Percentiles rank a stretch among this genome's conserved stretches.
phyloP scores from a whole-genome alignment of 441 rosid genomes.

The Heliophila coronopifolia region DNA sequence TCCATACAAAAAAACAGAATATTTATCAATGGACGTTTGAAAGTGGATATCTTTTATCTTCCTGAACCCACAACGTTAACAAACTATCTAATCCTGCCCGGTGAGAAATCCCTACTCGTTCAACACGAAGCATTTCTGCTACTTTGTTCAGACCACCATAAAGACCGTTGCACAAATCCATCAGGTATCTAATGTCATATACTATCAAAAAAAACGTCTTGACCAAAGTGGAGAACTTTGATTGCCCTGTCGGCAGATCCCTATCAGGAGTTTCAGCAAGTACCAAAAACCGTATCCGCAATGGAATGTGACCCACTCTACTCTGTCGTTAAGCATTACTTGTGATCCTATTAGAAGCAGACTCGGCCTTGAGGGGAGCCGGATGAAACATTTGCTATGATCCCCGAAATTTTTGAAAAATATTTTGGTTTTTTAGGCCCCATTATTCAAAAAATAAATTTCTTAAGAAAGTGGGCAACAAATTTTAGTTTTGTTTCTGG shows the following conservation, averaged over 20 bases:
- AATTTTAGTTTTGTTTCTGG: too few species aligned
- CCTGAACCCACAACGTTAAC: conserved; percentile 40
- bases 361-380: too few species aligned
- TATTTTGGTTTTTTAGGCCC: too few species aligned
- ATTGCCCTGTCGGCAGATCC: conserved; percentile 47
- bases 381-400: too few species aligned
- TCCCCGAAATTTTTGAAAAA: too few species aligned
- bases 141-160: conserved; percentile 48
- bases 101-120: conserved; percentile 39
- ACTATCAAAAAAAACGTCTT: conserved; percentile 35
- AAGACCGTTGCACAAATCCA: conserved; percentile 44
- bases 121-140: conserved; percentile 41
- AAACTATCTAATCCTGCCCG: conserved; percentile 51
- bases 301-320: conserved; percentile 80
- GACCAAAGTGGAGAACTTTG: conserved; percentile 30
- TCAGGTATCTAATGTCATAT: conserved; percentile 43
- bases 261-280: conserved; percentile 49
- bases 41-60: conserved; percentile 40
- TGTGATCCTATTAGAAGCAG: conserved; percentile 58
- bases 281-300: conserved; percentile 62
- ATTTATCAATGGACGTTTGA: conserved; percentile 35
- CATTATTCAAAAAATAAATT: too few species aligned
- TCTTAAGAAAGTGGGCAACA: too few species aligned
- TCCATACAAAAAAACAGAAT: conserved; percentile 47
- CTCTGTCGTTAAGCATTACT: conserved; percentile 45